A percentile compares a stretch with the other conserved stretches of the same genome.
phyloP scores from a whole-genome alignment of 495 filamentous ascomycete genomes.

The Penicillium macrosclerotiorum region DNA sequence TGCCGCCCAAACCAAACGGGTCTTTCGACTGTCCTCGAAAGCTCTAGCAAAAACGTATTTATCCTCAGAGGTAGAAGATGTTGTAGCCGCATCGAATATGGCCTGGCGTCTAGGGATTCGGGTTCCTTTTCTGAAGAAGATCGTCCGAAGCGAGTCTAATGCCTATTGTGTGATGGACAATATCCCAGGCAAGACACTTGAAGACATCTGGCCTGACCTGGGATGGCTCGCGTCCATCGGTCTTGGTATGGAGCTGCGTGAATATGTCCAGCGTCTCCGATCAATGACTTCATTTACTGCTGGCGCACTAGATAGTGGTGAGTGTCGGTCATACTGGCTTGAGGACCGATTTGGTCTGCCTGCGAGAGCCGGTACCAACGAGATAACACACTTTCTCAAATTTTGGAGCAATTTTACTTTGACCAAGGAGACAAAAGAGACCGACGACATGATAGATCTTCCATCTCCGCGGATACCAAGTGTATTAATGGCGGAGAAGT shows the following conservation, averaged over 20 bases:
- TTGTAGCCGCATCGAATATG: neutral
- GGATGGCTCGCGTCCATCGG: neutral
- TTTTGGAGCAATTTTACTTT: neutral
- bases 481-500: neutral
- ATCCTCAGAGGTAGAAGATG: neutral
- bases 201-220: neutral
- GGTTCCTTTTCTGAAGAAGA: neutral
- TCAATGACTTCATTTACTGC: constrained; percentile 4
- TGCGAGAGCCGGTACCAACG: neutral
- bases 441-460: too few species aligned
- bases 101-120: neutral
- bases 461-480: neutral
- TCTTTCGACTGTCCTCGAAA: neutral
- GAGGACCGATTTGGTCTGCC: constrained; percentile 17
- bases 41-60: neutral
- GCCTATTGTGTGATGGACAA: neutral
- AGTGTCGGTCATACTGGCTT: constrained; percentile 18
- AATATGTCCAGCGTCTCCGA: neutral
- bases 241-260: neutral
- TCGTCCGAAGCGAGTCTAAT: neutral
- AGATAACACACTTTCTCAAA: neutral
- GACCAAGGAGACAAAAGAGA: neutral
- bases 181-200: neutral
- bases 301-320: constrained; percentile 12
- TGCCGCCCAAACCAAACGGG: too few species aligned